Conservation (phyloP, 2,329 filamentous ascomycete species). For the Colletotrichum caudatum region DNA sequence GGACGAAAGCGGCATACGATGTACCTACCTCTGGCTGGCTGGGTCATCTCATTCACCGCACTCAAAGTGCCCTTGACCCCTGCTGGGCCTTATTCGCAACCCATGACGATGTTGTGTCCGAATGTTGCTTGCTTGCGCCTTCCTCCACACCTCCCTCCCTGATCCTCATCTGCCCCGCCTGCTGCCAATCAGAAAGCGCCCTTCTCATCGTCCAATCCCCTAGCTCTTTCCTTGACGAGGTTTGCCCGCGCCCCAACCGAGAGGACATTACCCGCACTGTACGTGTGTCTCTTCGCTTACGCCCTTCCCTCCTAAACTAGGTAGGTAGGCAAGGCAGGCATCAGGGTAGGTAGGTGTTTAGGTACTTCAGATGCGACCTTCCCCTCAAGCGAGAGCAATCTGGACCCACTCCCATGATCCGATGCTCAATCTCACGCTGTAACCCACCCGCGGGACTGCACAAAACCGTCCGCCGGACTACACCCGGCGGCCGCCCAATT, state of each 20-base stretch:
- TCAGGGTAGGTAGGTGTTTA: no score
- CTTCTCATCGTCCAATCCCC: neutral
- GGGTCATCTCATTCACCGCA: constrained; percentile 1
- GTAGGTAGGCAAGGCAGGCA: no score
- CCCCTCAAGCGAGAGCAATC: constrained; percentile 11
- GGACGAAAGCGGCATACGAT: neutral
- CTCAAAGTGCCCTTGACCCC: constrained; percentile 10
- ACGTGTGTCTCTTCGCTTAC: constrained; percentile 16
- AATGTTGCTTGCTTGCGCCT: neutral
- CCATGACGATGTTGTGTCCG: constrained; percentile 10
- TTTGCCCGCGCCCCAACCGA: constrained; percentile 3
- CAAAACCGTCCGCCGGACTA: constrained; percentile 20
- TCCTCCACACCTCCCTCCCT: neutral
- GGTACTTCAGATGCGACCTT: constrained; percentile 10
- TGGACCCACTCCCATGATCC: constrained; percentile 33
- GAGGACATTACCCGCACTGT: constrained; percentile 27
- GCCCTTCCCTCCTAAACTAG: constrained; percentile 11
- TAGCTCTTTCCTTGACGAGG: constrained; percentile 1
- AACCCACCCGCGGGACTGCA: constrained; percentile 9
- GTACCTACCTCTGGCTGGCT: neutral
- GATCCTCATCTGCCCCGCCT: constrained; percentile 13
- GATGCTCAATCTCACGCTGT: constrained; percentile 11
- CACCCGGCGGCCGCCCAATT: constrained; percentile 24
- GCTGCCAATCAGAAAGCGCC: constrained; percentile 11
- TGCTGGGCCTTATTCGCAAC: neutral